These are phyloP conservation scores for Verticillium nonalfalfae DNA, from an alignment of 2,329 filamentous ascomycete genomes.

Conservation along the genomic window DNA sequence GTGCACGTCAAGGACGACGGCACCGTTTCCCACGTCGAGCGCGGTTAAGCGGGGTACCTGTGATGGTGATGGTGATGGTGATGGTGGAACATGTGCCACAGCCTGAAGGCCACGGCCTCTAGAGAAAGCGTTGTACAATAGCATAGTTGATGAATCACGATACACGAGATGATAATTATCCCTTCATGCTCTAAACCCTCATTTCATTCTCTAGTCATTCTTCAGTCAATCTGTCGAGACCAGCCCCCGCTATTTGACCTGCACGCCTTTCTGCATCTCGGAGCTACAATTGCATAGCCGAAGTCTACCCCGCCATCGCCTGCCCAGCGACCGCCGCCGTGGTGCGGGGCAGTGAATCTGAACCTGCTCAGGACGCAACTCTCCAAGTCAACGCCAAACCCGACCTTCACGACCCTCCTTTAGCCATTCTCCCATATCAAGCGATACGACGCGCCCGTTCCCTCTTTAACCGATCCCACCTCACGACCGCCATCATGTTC, in stretches of 20 bases:
- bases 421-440: background rate
- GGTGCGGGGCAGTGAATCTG: background rate
- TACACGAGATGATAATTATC: background rate
- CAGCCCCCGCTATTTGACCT: background rate
- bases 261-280: background rate
- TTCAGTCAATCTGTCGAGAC: too few species aligned
- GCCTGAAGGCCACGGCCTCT: background rate
- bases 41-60: conserved; percentile 34
- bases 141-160: background rate
- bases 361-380: background rate
- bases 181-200: background rate
- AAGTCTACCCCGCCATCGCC: conserved; percentile 18
- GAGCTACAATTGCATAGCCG: background rate
- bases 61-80: too few species aligned
- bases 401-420: background rate
- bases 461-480: background rate
- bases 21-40: conserved; percentile 51
- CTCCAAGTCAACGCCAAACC: conserved; percentile 3
- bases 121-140: background rate
- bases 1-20: conserved; percentile 55
- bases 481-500: conserved; percentile 60
- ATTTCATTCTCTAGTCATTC: too few species aligned
- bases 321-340: background rate
- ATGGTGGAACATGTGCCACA: conserved; percentile 21
- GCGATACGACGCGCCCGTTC: background rate